Evolutionary conservation across 2,329 filamentous ascomycete species (phyloP), one percentile per base, ranked within the genome.

Genomic region (Aspergillus phoenicis): DNA sequence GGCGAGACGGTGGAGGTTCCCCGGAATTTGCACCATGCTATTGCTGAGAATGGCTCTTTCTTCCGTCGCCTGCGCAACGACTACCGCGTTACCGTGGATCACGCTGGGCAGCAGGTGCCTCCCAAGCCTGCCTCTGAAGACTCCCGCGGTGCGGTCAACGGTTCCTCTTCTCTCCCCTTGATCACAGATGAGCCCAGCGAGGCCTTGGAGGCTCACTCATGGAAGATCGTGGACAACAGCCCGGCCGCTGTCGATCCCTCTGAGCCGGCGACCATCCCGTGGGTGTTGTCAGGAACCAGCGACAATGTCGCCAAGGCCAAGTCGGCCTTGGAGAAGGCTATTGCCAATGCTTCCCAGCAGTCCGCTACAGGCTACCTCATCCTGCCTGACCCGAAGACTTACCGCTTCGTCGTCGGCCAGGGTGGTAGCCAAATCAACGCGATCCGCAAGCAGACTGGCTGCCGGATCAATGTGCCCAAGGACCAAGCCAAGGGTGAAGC

Each of bases 391-490:
- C 91, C 95, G 10, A 87, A 86, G 68, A 92, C 91, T 51, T 97
- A 97, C 82, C 87, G 94, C 64, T 90, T 90, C 66, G 91, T 99
- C 52, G 93, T 99, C 68, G 95, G 95, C 4, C 88, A 89, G 66
- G 91, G 90, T 62, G 95, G 95, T 61, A 90, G 87, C 76, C 94
- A 94, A 78, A 96, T 99, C 76, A 97, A 97, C 79, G 82, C 87
- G 45, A 97, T 99, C 74, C 88, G 95, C 68, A 92, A 91, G 81
- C 88, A 95, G 82, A 97, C 93, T 55, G 91, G 91, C 58, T 97
- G 93, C 79, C 93, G 90, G 80, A 96, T 99, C 74, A 93, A 93
- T 66, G 94, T 99, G 43, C 95, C 95, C 22, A 88, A 91, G 67
- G 89, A 91, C 71, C 90, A 96, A 77, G 82, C 82, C 39, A 79